Conservation (phyloP, 2,329 filamentous ascomycete species). For the Ascomycota sp. region DNA sequence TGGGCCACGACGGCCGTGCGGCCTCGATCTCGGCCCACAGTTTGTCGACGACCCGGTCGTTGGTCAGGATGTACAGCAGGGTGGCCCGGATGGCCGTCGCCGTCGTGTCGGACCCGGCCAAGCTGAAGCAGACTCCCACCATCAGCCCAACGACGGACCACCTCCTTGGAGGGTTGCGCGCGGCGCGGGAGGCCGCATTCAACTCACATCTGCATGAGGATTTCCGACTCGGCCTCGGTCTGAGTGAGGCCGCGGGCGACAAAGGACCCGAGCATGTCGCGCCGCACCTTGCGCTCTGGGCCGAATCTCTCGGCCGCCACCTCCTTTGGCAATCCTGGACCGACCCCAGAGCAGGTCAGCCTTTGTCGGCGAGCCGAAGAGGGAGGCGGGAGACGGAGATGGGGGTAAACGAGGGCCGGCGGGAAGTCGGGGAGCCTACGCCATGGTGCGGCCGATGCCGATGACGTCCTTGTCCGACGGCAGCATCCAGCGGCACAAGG, state of each 20-base stretch:
- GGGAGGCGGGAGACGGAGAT: no score
- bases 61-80: constrained; percentile 30
- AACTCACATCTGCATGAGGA: constrained; percentile 16
- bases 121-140: constrained; percentile 10
- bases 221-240: constrained; percentile 21
- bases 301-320: constrained; percentile 24
- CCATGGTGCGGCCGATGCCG: constrained; percentile 20
- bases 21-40: constrained; percentile 15
- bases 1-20: constrained; percentile 3
- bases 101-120: constrained; percentile 37
- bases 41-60: constrained; percentile 22
- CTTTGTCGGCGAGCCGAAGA: neutral
- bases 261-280: constrained; percentile 30
- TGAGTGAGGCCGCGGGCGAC: constrained; percentile 17
- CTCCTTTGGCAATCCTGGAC: constrained; percentile 19
- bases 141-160: no score
- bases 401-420: no score
- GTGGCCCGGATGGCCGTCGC: constrained; percentile 32
- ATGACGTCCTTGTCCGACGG: constrained; percentile 18
- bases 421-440: constrained; percentile 20
- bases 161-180: no score
- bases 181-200: no score
- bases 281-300: constrained; percentile 18
- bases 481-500: constrained; percentile 18
- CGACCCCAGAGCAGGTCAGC: neutral